A percentile compares a stretch with the other conserved stretches of the same genome.
Conservation (phyloP, 768 basidiomycete species). For the Lactifluus piperatus region DNA sequence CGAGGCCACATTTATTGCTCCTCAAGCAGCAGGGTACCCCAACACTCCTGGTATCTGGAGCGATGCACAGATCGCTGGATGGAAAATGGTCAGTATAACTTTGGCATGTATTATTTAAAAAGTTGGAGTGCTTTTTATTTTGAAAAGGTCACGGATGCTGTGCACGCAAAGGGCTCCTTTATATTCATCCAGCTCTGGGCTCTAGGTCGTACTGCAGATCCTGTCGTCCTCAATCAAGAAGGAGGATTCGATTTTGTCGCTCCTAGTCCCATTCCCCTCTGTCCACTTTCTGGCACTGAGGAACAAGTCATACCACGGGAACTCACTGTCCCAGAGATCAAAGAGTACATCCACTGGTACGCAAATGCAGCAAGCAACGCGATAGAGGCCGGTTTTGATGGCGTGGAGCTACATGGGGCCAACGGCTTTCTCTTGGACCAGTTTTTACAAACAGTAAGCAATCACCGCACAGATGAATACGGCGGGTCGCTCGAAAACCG, state of each 20-base stretch:
- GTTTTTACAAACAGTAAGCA: conserved; percentile 29
- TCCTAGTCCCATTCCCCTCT: conserved; percentile 29
- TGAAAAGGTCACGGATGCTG: conserved; percentile 45
- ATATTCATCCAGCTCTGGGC: conserved; percentile 55
- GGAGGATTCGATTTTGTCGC: conserved; percentile 22
- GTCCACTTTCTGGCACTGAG: background rate
- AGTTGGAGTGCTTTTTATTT: background rate
- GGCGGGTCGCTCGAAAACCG: conserved; percentile 40
- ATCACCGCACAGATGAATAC: conserved; percentile 37
- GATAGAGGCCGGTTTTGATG: conserved; percentile 35
- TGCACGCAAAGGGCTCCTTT: conserved; percentile 44
- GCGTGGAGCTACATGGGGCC: conserved; percentile 29
- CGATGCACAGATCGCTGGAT: conserved; percentile 43
- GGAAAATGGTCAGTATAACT: conserved; percentile 35
- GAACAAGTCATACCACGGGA: conserved; percentile 19
- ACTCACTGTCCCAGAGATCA: conserved; percentile 24
- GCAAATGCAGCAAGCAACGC: conserved; percentile 30
- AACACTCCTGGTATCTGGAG: conserved; percentile 58
- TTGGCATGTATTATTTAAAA: background rate
- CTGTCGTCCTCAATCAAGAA: conserved; percentile 27
- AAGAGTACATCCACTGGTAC: conserved; percentile 24
- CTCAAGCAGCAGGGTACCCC: conserved; percentile 38
- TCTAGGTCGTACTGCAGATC: conserved; percentile 36
- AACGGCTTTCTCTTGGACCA: conserved; percentile 29
- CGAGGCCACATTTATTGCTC: conserved; percentile 47